Percentiles rank a stretch among this genome's conserved stretches.
Evolutionary conservation across 78 protist genomes (phyloP).

Genomic region (Protostelium mycophagum): DNA sequence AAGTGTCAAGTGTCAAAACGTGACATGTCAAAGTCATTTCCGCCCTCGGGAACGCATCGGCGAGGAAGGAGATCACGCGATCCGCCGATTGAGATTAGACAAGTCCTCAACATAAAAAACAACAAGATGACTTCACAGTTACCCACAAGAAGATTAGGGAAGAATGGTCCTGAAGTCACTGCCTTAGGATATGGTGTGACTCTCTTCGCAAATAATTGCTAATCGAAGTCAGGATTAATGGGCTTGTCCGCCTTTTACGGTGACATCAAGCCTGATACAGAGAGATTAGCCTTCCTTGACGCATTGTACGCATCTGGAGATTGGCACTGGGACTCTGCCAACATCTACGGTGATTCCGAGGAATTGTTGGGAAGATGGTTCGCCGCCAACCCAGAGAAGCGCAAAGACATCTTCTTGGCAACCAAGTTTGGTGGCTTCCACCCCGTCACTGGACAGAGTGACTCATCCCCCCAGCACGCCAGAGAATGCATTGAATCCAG

Average conservation of each 20-base stretch:
- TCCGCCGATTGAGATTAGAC: too few species aligned
- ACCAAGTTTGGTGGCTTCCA: not conserved
- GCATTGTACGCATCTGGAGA: not conserved
- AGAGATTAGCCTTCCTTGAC: not conserved
- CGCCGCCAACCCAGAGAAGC: not conserved
- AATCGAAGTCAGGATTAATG: not conserved
- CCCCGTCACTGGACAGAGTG: not conserved
- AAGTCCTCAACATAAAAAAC: too few species aligned
- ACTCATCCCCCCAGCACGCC: constrained; percentile 1
- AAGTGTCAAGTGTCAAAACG: too few species aligned
- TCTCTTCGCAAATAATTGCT: not conserved
- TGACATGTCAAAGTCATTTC: too few species aligned
- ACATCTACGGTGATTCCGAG: not conserved
- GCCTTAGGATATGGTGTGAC: not conserved
- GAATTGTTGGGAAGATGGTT: not conserved
- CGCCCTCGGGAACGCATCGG: too few species aligned
- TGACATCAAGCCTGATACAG: not conserved
- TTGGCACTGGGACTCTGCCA: not conserved
- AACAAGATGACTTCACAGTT: too few species aligned
- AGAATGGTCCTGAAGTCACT: not conserved
- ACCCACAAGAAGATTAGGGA: not conserved
- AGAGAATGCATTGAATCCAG: not conserved
- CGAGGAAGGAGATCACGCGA: too few species aligned
- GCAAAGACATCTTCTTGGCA: not conserved
- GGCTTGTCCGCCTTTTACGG: not conserved